Evolutionary conservation across 345 rosid genomes (phyloP), one percentile per base, ranked within the genome.

Genomic region (Melaleuca quinquenervia): DNA sequence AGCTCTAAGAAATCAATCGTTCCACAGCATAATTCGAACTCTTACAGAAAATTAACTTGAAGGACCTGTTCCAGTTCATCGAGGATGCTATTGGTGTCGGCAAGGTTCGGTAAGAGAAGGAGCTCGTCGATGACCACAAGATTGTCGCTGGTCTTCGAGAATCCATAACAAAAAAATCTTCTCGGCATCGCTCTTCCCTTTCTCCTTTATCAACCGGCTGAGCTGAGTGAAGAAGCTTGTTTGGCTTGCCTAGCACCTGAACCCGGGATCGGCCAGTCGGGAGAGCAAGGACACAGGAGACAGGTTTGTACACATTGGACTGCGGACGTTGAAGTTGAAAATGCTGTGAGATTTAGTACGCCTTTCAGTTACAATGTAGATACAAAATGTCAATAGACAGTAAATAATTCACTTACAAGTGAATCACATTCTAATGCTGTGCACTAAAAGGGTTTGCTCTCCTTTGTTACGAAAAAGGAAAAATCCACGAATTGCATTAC

Each of bases 41-140:
- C 75, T 2, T 62, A 1, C 44, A 15, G 22, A 62, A 32, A 29
- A 29, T 8, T 15, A 62, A 29, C 9, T n/a, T 49, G 54, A 52
- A 50, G 41, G 36, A 96, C 98, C 96, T 95, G 96, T 93, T 97
- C 98, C 27, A 96, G 91, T 54, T 96, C 97, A 89, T 96, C 96
- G 84, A 96, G 98, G 85, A 97, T 92, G 64, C 92, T 90, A 92
- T 97, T 98, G 12, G 96, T 95, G 82, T 95, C 97, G 24, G 96
- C 90, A n/a, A 97, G 97, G 91, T 97, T 97, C 98, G 96, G 96
- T 88, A 91, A 94, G 50, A 97, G 96, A 18, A 97, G 91, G 52
- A 96, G 98, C 90, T 96, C 97, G 75, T 96, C 97, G 62, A 97
- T 90, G 84, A 95, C 98, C 52, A 96, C 95, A 58, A 97, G 96